Percentiles rank a stretch among this genome's conserved stretches.
phyloP scores from a whole-genome alignment of 768 basidiomycete species.

The Peribolospora kevripleyi region DNA sequence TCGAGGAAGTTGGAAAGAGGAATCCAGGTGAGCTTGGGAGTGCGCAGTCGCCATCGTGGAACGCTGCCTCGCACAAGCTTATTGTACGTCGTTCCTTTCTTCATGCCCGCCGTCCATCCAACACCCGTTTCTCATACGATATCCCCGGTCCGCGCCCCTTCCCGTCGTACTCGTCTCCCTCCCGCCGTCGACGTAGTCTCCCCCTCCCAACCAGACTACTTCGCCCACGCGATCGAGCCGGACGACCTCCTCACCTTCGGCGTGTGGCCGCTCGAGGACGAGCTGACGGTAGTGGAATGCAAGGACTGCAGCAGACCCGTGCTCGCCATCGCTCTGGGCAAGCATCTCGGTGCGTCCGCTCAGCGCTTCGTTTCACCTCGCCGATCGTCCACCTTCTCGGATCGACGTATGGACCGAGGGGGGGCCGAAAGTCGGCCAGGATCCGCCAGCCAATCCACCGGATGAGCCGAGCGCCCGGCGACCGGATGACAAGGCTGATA shows the following conservation, averaged over 20 bases:
- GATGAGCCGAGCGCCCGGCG: constrained; percentile 2
- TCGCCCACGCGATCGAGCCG: constrained; percentile 12
- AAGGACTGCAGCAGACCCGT: constrained; percentile 59
- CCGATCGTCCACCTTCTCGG: background rate
- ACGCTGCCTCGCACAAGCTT: too few relatives aligned
- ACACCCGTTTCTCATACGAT: too few relatives aligned
- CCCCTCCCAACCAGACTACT: too few relatives aligned
- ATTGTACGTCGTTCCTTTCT: too few relatives aligned
- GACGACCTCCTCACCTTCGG: constrained; percentile 76
- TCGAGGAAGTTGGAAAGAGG: too few relatives aligned
- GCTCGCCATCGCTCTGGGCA: constrained; percentile 43
- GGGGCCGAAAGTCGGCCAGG: background rate
- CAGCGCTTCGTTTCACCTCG: constrained; percentile 4
- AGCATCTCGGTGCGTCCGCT: constrained; percentile 42
- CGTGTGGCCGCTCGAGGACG: constrained; percentile 43
- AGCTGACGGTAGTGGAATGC: constrained; percentile 45
- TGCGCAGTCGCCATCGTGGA: too few relatives aligned
- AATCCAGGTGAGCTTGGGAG: too few relatives aligned
- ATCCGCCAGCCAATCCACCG: background rate
- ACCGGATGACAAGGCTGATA: constrained; percentile 13
- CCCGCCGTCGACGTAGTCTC: too few relatives aligned
- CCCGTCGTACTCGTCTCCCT: too few relatives aligned
- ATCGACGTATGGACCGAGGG: background rate
- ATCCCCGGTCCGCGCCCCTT: too few relatives aligned
- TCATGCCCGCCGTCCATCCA: too few relatives aligned